These are phyloP conservation scores for Delitschia confertaspora DNA, from an alignment of 495 filamentous ascomycete genomes.

Conservation along the genomic window DNA sequence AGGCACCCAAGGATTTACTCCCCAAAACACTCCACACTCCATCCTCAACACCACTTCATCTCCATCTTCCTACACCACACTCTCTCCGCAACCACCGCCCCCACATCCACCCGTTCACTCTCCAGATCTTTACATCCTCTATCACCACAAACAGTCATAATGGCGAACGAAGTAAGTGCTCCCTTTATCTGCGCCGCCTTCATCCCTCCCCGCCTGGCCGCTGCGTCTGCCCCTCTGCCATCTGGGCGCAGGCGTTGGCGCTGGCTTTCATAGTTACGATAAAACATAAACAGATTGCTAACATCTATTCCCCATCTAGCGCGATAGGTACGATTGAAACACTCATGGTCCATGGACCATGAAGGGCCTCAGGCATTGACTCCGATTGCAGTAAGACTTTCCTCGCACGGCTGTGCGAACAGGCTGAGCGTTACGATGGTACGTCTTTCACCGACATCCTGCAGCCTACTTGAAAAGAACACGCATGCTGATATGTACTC, in stretches of 20 bases:
- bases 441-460: constrained; percentile 34
- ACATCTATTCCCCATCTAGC: constrained; percentile 18
- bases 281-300: constrained; percentile 21
- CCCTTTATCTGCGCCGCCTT: constrained; percentile 10
- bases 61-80: constrained; percentile 4
- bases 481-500: constrained; percentile 32
- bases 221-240: constrained; percentile 20
- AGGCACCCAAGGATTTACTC: constrained; percentile 2
- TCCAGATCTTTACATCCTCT: constrained; percentile 3
- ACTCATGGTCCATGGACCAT: constrained; percentile 12
- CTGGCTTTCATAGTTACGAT: constrained; percentile 11
- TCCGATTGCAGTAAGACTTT: constrained; percentile 86
- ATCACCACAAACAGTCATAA: constrained; percentile 13
- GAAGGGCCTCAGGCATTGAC: constrained; percentile 26
- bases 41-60: constrained; percentile 3
- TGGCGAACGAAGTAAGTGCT: constrained; percentile 34
- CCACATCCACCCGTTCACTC: constrained; percentile 3
- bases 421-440: constrained; percentile 99
- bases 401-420: constrained; percentile 98
- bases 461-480: constrained; percentile 1
- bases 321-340: constrained; percentile 27
- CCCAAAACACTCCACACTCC: background rate
- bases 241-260: too few relatives aligned
- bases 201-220: constrained; percentile 3
- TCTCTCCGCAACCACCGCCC: background rate